These are phyloP conservation scores for Saururus chinensis DNA, from an alignment of 164 flowering plant genomes.

Conservation along the genomic window DNA sequence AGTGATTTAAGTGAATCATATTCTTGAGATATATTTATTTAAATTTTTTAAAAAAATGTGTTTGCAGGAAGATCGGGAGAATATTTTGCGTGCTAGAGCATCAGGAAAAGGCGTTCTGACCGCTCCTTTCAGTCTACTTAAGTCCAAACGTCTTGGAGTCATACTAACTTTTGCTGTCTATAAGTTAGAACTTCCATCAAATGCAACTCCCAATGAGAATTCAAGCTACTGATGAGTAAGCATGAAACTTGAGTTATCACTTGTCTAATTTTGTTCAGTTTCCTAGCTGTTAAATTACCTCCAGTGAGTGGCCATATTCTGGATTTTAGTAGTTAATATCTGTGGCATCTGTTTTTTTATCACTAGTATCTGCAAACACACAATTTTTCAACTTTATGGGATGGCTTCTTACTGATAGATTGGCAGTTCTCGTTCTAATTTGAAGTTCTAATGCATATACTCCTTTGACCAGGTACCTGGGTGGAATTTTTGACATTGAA, in stretches of 20 bases:
- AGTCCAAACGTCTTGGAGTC: slow-evolving; percentile 82
- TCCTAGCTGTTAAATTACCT: too few relatives aligned
- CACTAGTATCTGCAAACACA: too few relatives aligned
- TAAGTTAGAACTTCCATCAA: slow-evolving; percentile 60
- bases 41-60: not conserved
- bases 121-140: slow-evolving; percentile 74
- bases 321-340: too few relatives aligned
- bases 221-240: slow-evolving; percentile 76
- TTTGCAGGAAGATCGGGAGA: slow-evolving; percentile 89
- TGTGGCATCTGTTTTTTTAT: too few relatives aligned
- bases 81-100: slow-evolving; percentile 76
- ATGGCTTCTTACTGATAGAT: not conserved
- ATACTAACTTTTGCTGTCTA: slow-evolving; percentile 90
- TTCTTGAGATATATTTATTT: not conserved
- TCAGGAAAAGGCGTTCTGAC: slow-evolving; percentile 93
- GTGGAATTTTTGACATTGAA: slow-evolving; percentile 79
- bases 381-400: not conserved
- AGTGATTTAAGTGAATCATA: too few relatives aligned
- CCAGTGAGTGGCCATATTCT: too few relatives aligned
- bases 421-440: not conserved
- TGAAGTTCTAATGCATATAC: not conserved
- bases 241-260: not conserved
- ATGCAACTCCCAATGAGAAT: slow-evolving; percentile 79
- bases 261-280: too few relatives aligned
- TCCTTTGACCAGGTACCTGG: slow-evolving; percentile 59